These are phyloP conservation scores for Omphalotus guepiniiformis DNA, from an alignment of 768 basidiomycete genomes.

Conservation along the genomic window DNA sequence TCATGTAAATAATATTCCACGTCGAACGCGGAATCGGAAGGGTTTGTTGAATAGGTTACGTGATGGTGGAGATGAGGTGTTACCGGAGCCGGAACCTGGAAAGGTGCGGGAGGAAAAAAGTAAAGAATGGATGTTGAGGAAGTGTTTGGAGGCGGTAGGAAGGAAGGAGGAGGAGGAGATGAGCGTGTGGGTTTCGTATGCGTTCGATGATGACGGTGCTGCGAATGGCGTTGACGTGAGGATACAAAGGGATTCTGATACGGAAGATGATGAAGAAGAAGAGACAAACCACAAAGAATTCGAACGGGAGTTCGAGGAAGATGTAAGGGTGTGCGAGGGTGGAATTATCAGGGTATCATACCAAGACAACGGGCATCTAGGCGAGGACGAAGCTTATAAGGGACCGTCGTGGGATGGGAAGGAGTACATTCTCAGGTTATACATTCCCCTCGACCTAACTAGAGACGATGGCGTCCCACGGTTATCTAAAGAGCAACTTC, in stretches of 20 bases:
- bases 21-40: too few relatives aligned
- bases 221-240: neutral
- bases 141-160: slow-evolving; percentile 6
- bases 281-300: neutral
- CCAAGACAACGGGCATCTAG: neutral
- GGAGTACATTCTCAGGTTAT: neutral
- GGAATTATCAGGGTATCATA: neutral
- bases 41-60: too few relatives aligned
- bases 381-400: neutral
- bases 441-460: neutral
- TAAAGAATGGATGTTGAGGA: neutral
- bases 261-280: neutral
- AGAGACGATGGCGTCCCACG: neutral
- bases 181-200: slow-evolving; percentile 1
- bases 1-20: too few relatives aligned
- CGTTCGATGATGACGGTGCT: neutral
- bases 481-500: neutral
- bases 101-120: too few relatives aligned
- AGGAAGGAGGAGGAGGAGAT: neutral
- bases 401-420: neutral
- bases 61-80: too few relatives aligned
- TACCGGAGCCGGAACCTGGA: too few relatives aligned
- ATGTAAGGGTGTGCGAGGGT: neutral
- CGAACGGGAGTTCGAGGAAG: neutral
- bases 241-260: neutral